These are phyloP conservation scores for Saksenaea oblongispora DNA, from an alignment of 371 early-diverging fungal genomes.

Conservation along the genomic window DNA sequence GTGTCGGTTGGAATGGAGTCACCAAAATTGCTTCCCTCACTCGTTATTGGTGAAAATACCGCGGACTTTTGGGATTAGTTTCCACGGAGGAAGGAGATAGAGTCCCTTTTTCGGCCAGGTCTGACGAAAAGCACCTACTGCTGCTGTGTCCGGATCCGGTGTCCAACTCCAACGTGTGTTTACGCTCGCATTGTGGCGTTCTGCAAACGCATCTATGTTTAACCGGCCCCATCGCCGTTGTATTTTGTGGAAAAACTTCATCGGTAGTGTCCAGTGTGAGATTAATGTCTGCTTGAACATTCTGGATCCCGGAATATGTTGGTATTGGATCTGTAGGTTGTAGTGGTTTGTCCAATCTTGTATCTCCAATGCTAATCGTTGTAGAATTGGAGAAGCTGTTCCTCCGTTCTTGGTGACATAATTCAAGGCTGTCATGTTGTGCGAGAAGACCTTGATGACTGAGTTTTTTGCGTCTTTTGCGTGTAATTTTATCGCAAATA, in stretches of 20 bases:
- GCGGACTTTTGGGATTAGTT: constrained; percentile 24
- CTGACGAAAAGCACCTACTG: constrained; percentile 26
- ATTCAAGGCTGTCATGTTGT: constrained; percentile 31
- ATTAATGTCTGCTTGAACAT: constrained; percentile 12
- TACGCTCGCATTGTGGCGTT: constrained; percentile 18
- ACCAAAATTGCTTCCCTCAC: constrained; percentile 16
- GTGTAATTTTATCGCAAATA: constrained; percentile 14
- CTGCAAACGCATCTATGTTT: constrained; percentile 35
- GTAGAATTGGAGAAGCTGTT: constrained; percentile 13
- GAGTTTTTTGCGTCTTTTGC: constrained; percentile 6
- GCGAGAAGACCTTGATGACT: constrained; percentile 10
- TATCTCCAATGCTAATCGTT: constrained; percentile 17
- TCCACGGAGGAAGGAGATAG: constrained; percentile 28
- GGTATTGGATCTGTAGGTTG: constrained; percentile 6
- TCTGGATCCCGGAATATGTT: constrained; percentile 22
- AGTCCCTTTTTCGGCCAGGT: constrained; percentile 21
- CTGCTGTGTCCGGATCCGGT: constrained; percentile 25
- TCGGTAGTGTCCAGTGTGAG: constrained; percentile 20
- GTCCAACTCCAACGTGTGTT: constrained; percentile 15
- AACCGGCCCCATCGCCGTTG: constrained; percentile 1
- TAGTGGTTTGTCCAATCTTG: constrained; percentile 10
- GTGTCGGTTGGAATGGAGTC: constrained; percentile 25
- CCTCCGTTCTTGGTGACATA: constrained; percentile 21
- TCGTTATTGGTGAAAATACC: constrained; percentile 17
- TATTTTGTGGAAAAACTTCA: background rate